Evolutionary conservation across 805 yeast genomes (phyloP), one percentile per base, ranked within the genome.

Genomic region (Candida sonorensis): DNA sequence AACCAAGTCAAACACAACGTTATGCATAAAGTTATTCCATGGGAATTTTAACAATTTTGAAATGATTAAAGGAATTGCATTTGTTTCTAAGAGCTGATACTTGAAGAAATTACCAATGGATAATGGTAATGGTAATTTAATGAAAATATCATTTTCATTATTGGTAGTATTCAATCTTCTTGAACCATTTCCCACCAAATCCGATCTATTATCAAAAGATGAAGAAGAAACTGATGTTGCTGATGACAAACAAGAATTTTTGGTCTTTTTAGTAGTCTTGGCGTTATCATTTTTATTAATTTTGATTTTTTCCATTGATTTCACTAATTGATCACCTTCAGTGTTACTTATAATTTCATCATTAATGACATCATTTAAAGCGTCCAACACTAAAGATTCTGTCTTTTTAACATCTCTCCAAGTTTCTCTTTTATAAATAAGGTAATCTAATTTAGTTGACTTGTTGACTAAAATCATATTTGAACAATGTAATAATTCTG

Each of bases 21-120:
- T 92, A 57, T 92, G 98, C 69, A 90, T 73, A 50, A 92, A 92
- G 53, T 92, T 92, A 55, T 92, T 92, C 97, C 97, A 92, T 7
- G 97, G 95, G 57, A 79, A 86, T 41, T 71, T 64, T 45, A 86
- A 74, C 46, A 92, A 77, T 64, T 82, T 76, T 17, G 68, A 54
- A 5, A 87, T 64, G 5, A 87, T 75, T 17, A 70, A 66, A 10
- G 75, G 64, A 20, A 88, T 65, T 33, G 86, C 73, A 20, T 68
- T 66, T 45, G 77, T 76, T 48, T 87, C 94, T 32, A 80, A 68
- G 12, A 92, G 62, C 38, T 81, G 77, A 24, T 81, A 76, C 57
- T 92, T 92, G 55, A 87, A 78, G 42, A 64, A 70, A 51, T 92
- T 97, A 10, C 97, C 98, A 23, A 85, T 73, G 2, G 64, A 54